Evolutionary conservation across 1,284 basidiomycete species (phyloP), one percentile per base, ranked within the genome.

Genomic region (Malassezia globosa): DNA sequence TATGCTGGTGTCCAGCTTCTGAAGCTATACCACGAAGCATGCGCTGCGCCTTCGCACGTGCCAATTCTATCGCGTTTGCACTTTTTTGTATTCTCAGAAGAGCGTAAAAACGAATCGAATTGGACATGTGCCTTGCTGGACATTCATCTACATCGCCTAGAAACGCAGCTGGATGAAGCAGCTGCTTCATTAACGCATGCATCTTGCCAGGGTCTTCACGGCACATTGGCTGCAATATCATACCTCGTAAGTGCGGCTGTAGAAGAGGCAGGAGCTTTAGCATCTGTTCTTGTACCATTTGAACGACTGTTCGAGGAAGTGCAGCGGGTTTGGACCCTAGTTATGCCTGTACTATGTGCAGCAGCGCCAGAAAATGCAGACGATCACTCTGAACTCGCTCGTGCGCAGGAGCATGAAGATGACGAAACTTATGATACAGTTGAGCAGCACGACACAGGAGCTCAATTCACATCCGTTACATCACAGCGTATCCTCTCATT

Each of bases 401-500:
- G 39, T 11, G 59, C 55, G 21, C 46, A 43, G 4, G 54, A 54
- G 5, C 42, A 57, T 18, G 29, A 31, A 31, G n/a, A n/a, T n/a
- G n/a, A n/a, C n/a, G n/a, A n/a, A n/a, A n/a, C n/a, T n/a, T 51
- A 48, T 48, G 52, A 55, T 33, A 50, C 56, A 18, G 55, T 61
- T 43, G 40, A 67, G 51, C 46, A 50, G 1, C 54, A 49, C 1
- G 61, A 52, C 5, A 55, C 61, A 2, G n/a, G n/a, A n/a, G n/a
- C n/a, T n/a, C n/a, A n/a, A n/a, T n/a, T n/a, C n/a, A 58, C 56
- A 3, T 64, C 67, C 16, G 64, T 24, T n/a, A 16, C 63, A 46
- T 63, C 68, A 38, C 70, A 73, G 46, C 61, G 70, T 22, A 66
- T 73, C 40, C 47, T 73, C 5, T 66, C 63, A 6, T 72, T 70